Evolutionary conservation across 352 stramenopile species (phyloP).

Genomic region (Phytophthora litchii): DNA sequence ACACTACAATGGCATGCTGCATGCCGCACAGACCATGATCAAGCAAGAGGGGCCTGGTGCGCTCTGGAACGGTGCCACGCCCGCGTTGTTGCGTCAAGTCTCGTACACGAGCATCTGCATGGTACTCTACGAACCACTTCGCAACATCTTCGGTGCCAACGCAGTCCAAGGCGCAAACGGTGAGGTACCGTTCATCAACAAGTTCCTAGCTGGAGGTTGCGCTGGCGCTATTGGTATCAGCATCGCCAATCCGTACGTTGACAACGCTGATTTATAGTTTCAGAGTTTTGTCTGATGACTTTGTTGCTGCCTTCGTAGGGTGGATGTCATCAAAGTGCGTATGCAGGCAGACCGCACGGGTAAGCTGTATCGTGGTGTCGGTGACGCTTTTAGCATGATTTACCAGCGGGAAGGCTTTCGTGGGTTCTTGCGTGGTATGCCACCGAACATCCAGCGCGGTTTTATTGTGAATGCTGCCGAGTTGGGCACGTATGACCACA

Average conservation of each 20-base stretch:
- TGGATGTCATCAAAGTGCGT: conserved; percentile 90
- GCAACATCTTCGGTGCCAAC: conserved; percentile 73
- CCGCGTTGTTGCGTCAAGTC: conserved; percentile 84
- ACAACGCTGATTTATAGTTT: not conserved
- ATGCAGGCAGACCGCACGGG: conserved; percentile 84
- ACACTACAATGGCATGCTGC: conserved; percentile 83
- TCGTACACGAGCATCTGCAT: conserved; percentile 89
- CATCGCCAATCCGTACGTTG: conserved; percentile 83
- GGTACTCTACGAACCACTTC: conserved; percentile 85
- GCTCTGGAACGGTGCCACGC: conserved; percentile 81
- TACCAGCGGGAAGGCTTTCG: conserved; percentile 74
- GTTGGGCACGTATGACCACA: conserved; percentile 88
- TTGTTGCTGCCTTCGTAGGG: conserved; percentile 37
- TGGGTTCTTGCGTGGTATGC: conserved; percentile 83
- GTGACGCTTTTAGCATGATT: conserved; percentile 73
- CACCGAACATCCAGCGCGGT: conserved; percentile 83
- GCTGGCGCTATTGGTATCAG: conserved; percentile 82
- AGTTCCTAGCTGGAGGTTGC: conserved; percentile 79
- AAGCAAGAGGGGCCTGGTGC: conserved; percentile 63
- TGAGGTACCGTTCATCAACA: conserved; percentile 78
- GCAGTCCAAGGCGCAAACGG: conserved; percentile 32
- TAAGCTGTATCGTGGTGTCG: conserved; percentile 70
- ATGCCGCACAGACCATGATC: conserved; percentile 70
- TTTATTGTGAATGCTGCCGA: conserved; percentile 90
- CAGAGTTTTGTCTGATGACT: conserved; percentile 2